phyloP scores from a whole-genome alignment of 169 alveolate genomes.

The Theileria parva region DNA sequence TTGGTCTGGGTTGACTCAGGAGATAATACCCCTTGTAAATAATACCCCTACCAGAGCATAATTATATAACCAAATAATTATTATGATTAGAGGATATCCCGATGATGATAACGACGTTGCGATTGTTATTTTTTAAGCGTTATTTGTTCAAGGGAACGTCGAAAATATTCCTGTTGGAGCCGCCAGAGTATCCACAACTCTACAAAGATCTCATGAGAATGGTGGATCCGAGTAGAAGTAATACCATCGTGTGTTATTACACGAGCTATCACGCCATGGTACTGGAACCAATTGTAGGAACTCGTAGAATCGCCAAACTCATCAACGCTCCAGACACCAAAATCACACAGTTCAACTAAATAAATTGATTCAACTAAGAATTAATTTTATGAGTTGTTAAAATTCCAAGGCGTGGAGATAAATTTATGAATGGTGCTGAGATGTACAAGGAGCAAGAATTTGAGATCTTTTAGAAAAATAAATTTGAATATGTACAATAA shows the following conservation, averaged over 20 bases:
- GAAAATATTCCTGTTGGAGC: slow-evolving; percentile 62
- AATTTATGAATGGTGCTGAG: not conserved
- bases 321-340: slow-evolving; percentile 67
- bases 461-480: not conserved
- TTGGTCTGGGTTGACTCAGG: no score
- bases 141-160: slow-evolving; percentile 74
- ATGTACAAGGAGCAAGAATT: not conserved
- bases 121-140: slow-evolving; percentile 74
- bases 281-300: slow-evolving; percentile 75
- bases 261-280: slow-evolving; percentile 71
- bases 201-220: slow-evolving; percentile 49
- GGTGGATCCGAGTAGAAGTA: slow-evolving; percentile 30
- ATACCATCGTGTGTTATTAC: slow-evolving; percentile 68
- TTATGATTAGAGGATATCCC: slow-evolving; percentile 32
- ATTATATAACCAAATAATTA: not conserved
- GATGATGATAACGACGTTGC: slow-evolving; percentile 67
- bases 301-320: slow-evolving; percentile 43
- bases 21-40: no score
- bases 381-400: no score
- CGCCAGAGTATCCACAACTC: slow-evolving; percentile 72
- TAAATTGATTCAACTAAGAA: not conserved
- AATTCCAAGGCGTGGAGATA: no score
- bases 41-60: no score
- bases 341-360: slow-evolving; percentile 68
- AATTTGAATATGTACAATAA: slow-evolving; percentile 1